phyloP scores from a whole-genome alignment of 495 filamentous ascomycete genomes.

The Peziza echinospora region DNA sequence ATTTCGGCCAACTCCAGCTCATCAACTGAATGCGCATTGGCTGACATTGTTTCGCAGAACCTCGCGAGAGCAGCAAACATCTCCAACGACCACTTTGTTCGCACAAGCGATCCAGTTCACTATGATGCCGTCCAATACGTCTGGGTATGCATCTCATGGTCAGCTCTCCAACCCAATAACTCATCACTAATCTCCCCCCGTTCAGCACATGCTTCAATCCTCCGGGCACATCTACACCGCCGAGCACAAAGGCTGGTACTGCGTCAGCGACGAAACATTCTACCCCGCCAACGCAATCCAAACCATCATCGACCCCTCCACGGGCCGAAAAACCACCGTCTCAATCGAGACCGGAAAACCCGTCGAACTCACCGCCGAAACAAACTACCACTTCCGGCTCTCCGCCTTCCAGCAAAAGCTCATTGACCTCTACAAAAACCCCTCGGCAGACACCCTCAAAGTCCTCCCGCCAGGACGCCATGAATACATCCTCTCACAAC shows the following conservation, averaged over 20 bases:
- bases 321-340: constrained; percentile 60
- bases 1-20: not conserved
- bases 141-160: constrained; percentile 38
- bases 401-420: constrained; percentile 55
- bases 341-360: constrained; percentile 73
- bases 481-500: constrained; percentile 41
- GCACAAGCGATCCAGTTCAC: constrained; percentile 70
- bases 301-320: constrained; percentile 51
- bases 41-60: constrained; percentile 22
- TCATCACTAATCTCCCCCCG: no score
- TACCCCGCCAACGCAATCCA: constrained; percentile 60
- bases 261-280: constrained; percentile 86
- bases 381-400: constrained; percentile 85
- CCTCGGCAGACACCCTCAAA: no score
- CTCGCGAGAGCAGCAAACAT: constrained; percentile 48
- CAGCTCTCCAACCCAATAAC: constrained; percentile 24
- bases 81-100: constrained; percentile 63
- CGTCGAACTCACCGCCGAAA: constrained; percentile 88
- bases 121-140: constrained; percentile 73
- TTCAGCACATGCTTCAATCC: constrained; percentile 40
- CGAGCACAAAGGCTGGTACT: constrained; percentile 92
- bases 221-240: constrained; percentile 61
- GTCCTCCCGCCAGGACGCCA: constrained; percentile 45
- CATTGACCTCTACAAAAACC: constrained; percentile 58
- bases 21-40: not conserved